Conservation (phyloP, 2,329 filamentous ascomycete species). For the Colletotrichum limetticola region DNA sequence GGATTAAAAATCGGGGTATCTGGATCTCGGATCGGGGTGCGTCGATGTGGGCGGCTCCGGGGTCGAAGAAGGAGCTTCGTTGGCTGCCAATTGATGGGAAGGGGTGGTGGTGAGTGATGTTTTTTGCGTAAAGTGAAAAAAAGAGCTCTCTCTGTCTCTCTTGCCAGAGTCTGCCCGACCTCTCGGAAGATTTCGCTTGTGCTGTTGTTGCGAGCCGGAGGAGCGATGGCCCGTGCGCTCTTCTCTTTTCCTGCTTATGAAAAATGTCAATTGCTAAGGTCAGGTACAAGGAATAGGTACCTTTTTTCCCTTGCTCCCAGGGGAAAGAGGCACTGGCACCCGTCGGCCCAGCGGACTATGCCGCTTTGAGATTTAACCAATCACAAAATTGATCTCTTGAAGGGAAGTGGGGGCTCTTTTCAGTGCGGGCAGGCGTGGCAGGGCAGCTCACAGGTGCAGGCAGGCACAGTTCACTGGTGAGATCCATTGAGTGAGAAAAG, state of each 20-base stretch:
- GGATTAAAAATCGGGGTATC: conserved; percentile 26
- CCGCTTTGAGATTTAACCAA: conserved; percentile 18
- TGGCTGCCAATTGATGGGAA: conserved; percentile 49
- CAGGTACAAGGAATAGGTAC: conserved; percentile 3
- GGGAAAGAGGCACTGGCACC: neutral
- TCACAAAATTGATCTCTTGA: neutral
- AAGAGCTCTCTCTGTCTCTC: conserved; percentile 26
- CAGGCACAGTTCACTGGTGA: neutral
- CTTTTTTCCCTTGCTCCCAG: neutral
- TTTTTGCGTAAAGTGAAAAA: conserved; percentile 37
- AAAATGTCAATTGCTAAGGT: conserved; percentile 6
- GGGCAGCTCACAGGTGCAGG: neutral
- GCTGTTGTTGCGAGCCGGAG: conserved; percentile 36
- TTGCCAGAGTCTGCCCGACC: conserved; percentile 31
- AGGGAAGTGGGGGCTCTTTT: neutral
- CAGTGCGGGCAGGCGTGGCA: too few species aligned
- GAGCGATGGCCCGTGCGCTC: conserved; percentile 28
- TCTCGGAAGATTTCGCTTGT: conserved; percentile 59
- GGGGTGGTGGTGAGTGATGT: conserved; percentile 36
- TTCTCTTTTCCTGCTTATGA: conserved; percentile 6
- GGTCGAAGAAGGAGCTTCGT: conserved; percentile 40
- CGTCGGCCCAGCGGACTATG: conserved; percentile 6
- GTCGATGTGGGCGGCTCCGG: conserved; percentile 42
- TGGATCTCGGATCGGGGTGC: conserved; percentile 33
- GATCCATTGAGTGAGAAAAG: neutral